Evolutionary conservation across 2,329 filamentous ascomycete genomes (phyloP).

Genomic region (Emmonsiellopsis sp.): DNA sequence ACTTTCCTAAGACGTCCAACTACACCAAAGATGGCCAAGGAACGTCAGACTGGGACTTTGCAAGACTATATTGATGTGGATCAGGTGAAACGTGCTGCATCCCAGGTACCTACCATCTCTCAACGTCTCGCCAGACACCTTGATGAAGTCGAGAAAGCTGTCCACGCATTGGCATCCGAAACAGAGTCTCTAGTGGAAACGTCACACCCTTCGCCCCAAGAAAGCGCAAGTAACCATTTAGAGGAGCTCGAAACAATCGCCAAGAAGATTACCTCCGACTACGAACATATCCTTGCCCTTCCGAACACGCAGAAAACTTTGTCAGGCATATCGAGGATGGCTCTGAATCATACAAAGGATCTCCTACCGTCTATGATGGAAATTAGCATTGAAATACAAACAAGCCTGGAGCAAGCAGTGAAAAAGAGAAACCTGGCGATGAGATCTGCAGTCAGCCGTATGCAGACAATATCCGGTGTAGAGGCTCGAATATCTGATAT

Average conservation of each 20-base stretch:
- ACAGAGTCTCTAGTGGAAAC: conserved; percentile 33
- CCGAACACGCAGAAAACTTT: conserved; percentile 57
- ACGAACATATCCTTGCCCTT: conserved; percentile 65
- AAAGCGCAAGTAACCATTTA: conserved; percentile 60
- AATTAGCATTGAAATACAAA: conserved; percentile 47
- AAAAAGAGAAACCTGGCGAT: conserved; percentile 61
- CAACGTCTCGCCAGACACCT: conserved; percentile 53
- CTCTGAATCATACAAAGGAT: conserved; percentile 54
- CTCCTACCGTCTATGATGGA: conserved; percentile 53
- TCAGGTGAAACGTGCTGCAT: conserved; percentile 62
- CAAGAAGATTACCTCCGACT: conserved; percentile 80
- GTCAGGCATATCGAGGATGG: conserved; percentile 55
- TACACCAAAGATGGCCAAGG: conserved; percentile 34
- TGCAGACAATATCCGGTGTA: conserved; percentile 73
- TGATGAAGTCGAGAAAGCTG: conserved; percentile 51
- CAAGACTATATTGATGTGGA: conserved; percentile 69
- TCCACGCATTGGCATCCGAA: conserved; percentile 51
- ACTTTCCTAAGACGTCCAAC: conserved; percentile 31
- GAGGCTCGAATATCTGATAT: conserved; percentile 66
- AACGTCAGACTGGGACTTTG: conserved; percentile 48
- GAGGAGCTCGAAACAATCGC: conserved; percentile 79
- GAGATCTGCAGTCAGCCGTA: conserved; percentile 58
- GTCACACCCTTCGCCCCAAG: conserved; percentile 45
- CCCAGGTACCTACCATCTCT: conserved; percentile 50
- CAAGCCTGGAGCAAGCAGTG: conserved; percentile 41